These are phyloP conservation scores for Aureobasidium sp. DNA, from an alignment of 2,329 filamentous ascomycete species.

Conservation along the genomic window DNA sequence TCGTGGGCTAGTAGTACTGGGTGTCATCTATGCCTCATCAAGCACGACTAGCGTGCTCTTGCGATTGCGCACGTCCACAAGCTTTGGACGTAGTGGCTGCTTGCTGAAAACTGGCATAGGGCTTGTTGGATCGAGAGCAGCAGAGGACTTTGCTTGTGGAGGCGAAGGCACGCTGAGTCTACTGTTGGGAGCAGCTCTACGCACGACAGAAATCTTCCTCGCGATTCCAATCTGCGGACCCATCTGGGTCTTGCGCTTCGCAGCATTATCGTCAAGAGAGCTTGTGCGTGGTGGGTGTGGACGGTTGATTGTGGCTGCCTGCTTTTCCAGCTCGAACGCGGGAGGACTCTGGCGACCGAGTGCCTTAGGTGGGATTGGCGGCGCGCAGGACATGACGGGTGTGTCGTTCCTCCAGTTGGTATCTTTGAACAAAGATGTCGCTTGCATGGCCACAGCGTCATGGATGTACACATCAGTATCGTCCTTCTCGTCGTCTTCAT, in stretches of 20 bases:
- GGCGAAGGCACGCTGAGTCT: not conserved
- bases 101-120: constrained; percentile 21
- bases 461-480: not conserved
- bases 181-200: not conserved
- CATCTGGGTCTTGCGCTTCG: not conserved
- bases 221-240: constrained; percentile 25
- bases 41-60: constrained; percentile 28
- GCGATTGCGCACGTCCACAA: constrained; percentile 28
- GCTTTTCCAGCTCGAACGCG: not conserved
- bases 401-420: constrained; percentile 3
- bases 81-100: constrained; percentile 26
- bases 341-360: constrained; percentile 10
- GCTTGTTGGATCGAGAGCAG: not conserved
- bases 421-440: constrained; percentile 1
- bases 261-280: not conserved
- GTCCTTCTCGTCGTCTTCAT: not conserved
- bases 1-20: not conserved
- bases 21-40: constrained; percentile 19
- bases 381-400: not conserved
- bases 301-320: not conserved
- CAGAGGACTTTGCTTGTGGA: not conserved
- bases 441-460: constrained; percentile 5
- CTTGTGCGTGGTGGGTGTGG: constrained; percentile 10
- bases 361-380: constrained; percentile 8
- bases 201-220: constrained; percentile 24